Evolutionary conservation across 1,284 basidiomycete genomes (phyloP).

Genomic region (Athelia sp.): DNA sequence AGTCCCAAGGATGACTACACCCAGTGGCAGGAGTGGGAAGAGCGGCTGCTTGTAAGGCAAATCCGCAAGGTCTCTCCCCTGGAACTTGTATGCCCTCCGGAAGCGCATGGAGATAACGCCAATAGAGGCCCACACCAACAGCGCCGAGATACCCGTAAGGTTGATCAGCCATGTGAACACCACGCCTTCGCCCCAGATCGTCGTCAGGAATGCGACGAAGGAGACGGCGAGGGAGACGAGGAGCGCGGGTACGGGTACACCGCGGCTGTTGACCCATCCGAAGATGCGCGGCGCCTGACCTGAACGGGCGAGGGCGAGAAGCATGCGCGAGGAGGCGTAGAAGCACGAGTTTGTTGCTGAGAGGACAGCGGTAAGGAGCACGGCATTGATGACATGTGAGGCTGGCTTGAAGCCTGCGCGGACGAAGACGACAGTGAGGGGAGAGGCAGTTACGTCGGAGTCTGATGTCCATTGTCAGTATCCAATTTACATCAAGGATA

Average conservation of each 20-base stretch:
- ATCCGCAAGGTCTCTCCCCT: slow-evolving; percentile 33
- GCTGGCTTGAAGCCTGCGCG: slow-evolving; percentile 56
- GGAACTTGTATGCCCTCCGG: slow-evolving; percentile 37
- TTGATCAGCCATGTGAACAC: slow-evolving; percentile 61
- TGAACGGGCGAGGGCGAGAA: slow-evolving; percentile 44
- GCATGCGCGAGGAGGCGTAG: slow-evolving; percentile 61
- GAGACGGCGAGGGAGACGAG: slow-evolving; percentile 39
- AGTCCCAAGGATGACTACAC: slow-evolving; percentile 36
- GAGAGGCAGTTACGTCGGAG: slow-evolving; percentile 44
- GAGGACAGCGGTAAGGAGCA: slow-evolving; percentile 63
- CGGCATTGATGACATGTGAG: slow-evolving; percentile 50
- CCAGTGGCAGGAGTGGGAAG: slow-evolving; percentile 40
- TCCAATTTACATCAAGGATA: neutral
- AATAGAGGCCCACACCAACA: slow-evolving; percentile 62
- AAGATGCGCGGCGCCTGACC: slow-evolving; percentile 45
- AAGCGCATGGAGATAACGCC: slow-evolving; percentile 49
- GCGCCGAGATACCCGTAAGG: slow-evolving; percentile 63
- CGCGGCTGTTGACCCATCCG: slow-evolving; percentile 51
- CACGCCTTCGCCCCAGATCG: slow-evolving; percentile 49
- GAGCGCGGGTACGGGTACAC: slow-evolving; percentile 55
- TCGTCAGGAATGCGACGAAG: slow-evolving; percentile 48
- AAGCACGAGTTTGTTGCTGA: slow-evolving; percentile 56
- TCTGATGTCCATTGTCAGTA: slow-evolving; percentile 21
- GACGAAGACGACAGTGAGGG: slow-evolving; percentile 54
- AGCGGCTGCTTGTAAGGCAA: slow-evolving; percentile 44